These are phyloP conservation scores for Fallopia convolvulus DNA, from an alignment of 148 eudicot genomes.

Conservation along the genomic window DNA sequence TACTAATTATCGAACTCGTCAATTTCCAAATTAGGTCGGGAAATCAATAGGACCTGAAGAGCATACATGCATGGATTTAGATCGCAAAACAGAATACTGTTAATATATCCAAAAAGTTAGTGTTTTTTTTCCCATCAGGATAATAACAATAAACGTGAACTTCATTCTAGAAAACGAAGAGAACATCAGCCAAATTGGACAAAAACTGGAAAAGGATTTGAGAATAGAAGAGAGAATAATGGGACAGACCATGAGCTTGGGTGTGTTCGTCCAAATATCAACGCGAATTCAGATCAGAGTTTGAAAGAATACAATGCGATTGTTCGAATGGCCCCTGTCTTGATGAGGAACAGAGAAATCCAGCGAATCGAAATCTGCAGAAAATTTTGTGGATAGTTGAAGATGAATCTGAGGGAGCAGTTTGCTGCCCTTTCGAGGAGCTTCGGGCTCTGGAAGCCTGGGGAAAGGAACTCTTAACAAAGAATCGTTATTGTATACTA, in stretches of 20 bases:
- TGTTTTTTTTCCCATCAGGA: not conserved
- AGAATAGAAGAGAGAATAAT: conserved; percentile 5
- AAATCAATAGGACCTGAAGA: not conserved
- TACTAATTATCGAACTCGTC: not conserved
- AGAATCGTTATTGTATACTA: not conserved
- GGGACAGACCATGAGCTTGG: conserved; percentile 5
- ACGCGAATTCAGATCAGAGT: not conserved
- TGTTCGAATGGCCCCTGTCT: not conserved
- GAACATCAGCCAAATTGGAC: not conserved
- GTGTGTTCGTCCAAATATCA: not conserved
- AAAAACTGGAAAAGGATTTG: not conserved
- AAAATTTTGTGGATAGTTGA: not conserved
- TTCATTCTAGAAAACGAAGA: not conserved
- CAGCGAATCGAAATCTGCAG: not conserved
- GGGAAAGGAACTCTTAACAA: not conserved
- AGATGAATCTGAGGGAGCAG: conserved; percentile 6
- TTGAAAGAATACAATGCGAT: not conserved
- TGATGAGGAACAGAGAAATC: not conserved
- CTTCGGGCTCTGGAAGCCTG: not conserved
- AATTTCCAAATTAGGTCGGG: not conserved
- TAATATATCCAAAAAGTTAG: not conserved
- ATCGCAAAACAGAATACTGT: not conserved
- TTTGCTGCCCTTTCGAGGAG: not conserved
- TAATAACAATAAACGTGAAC: not conserved
- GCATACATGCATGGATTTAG: not conserved